These are phyloP conservation scores for Prunella vulgaris DNA, from an alignment of 257 asterid genomes.

Conservation along the genomic window DNA sequence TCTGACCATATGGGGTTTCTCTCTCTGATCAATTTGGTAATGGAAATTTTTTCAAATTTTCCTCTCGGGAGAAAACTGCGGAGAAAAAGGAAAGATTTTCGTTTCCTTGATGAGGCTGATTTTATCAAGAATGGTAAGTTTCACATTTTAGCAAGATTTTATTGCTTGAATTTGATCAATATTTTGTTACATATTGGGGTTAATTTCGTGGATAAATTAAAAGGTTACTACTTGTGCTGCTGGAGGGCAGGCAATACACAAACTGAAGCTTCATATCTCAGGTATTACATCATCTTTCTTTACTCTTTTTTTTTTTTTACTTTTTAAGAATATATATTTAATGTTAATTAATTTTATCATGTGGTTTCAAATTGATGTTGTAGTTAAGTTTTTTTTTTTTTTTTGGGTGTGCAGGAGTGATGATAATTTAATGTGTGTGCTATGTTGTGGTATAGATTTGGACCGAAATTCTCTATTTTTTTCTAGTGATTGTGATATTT, in stretches of 20 bases:
- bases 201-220: constrained; percentile 17
- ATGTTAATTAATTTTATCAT: not conserved
- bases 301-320: not conserved
- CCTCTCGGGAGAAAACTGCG: not conserved
- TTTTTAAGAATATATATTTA: not conserved
- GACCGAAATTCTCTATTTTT: not conserved
- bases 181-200: constrained; percentile 7
- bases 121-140: constrained; percentile 11
- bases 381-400: not conserved
- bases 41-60: constrained; percentile 3
- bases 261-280: constrained; percentile 20
- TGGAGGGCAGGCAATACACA: not conserved
- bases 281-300: constrained; percentile 19
- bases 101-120: constrained; percentile 17
- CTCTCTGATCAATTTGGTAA: not conserved
- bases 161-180: constrained; percentile 4
- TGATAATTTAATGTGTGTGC: not conserved
- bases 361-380: not conserved
- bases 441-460: not conserved
- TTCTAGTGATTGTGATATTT: no score
- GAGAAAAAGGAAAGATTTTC: constrained; percentile 25
- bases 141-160: constrained; percentile 15
- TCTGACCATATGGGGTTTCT: not conserved
- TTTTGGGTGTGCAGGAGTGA: not conserved
- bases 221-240: constrained; percentile 15